Percentiles rank a stretch among this genome's conserved stretches.
These are phyloP conservation scores for Schizochytrium sp. DNA, from an alignment of 108 stramenopile genomes.

Conservation along the genomic window DNA sequence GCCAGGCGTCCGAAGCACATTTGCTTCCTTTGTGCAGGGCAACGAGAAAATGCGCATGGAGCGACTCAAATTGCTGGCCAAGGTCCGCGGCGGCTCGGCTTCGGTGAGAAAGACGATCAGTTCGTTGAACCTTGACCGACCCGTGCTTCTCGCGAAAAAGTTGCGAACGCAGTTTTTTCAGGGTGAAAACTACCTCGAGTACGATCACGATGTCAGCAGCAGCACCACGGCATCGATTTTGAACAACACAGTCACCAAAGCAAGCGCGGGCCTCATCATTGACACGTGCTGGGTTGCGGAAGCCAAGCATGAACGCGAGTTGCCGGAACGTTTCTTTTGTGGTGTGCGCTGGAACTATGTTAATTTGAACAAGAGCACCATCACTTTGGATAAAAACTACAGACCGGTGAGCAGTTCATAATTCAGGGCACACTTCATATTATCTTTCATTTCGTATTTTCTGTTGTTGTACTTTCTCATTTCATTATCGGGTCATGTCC, in stretches of 20 bases:
- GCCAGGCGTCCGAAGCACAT: background rate
- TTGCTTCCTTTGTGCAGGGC: background rate
- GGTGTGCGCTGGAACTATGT: conserved; percentile 8
- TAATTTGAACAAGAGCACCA: background rate
- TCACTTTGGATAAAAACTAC: background rate
- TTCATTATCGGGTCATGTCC: too few relatives aligned
- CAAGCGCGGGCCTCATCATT: background rate
- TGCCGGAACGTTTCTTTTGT: background rate
- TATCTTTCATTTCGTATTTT: too few relatives aligned
- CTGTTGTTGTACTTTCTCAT: too few relatives aligned
- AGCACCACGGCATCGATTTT: background rate
- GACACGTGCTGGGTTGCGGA: background rate
- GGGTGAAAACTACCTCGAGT: background rate
- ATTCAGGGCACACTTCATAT: too few relatives aligned
- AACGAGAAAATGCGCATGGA: background rate
- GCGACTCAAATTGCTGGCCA: background rate
- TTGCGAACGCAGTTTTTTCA: background rate
- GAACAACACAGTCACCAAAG: background rate
- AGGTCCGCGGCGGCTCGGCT: background rate
- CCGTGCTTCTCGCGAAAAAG: background rate
- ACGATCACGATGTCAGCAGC: background rate
- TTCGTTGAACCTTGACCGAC: background rate
- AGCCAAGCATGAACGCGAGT: background rate
- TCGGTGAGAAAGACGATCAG: background rate
- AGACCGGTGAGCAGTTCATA: background rate